Evolutionary conservation across 805 yeast species (phyloP), one percentile per base, ranked within the genome.

Genomic region (Pichia membranifaciens): DNA sequence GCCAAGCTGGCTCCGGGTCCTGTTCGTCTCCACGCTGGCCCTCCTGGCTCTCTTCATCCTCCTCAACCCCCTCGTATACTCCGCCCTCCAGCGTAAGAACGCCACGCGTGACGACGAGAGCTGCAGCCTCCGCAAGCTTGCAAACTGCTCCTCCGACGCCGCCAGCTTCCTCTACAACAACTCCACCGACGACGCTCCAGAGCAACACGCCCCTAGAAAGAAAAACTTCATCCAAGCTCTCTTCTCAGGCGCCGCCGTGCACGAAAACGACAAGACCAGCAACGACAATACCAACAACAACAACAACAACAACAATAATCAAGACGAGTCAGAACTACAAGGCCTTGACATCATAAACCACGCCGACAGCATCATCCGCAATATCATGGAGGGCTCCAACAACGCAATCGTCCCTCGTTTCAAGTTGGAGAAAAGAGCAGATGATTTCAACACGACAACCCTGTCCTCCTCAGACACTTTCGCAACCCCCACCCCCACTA

Each of bases 381-480:
- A 58, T 36, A 58, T 60, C 20, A 58, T 43, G 45, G 38, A 50
- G 35, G 49, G 52, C 8, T 57, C 62, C 20, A 55, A 58, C 44
- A 48, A 58, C 47, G 64, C 60, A 4, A 58, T 59, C 15, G 52
- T 56, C n/a, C 64, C 65, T 8, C 51, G 65, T 41, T 61, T 61
- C 41, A 54, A 54, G 35, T 33, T 60, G 3, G 46, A 44, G 5
- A 59, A 47, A 43, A 52, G 65, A 47, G 63, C 46, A 7, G 58
- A 50, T 41, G 36, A 41, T 15, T 28, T 28, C 18, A 38, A 6
- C 28, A 43, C 66, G 18, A 41, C 67, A 12, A 43, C 61, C 20
- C 41, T 32, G 31, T 43, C 50, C 15, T 41, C 47, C 7, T 7
- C 10, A 25, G 29, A 25, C n/a, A 18, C 17, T 44, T 18, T 15